Percentiles rank a stretch among this genome's conserved stretches.
These are phyloP conservation scores for Ceratopteris richardii DNA, from an alignment of 75 land plant genomes.

Conservation along the genomic window DNA sequence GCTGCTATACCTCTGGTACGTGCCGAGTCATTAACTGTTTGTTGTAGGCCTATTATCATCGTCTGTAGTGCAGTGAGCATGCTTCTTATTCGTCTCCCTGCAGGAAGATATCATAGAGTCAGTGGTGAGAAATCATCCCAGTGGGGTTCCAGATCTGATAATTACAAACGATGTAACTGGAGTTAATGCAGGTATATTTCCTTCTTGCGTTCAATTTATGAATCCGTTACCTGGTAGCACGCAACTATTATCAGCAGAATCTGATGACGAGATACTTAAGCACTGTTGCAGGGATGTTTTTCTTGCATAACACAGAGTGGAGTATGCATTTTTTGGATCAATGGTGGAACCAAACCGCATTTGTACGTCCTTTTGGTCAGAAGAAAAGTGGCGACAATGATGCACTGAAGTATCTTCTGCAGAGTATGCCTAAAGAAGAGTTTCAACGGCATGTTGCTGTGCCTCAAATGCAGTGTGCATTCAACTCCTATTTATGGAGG, in stretches of 20 bases:
- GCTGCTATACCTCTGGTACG: constrained; percentile 39
- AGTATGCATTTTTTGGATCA: constrained; percentile 42
- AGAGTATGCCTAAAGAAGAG: constrained; percentile 27
- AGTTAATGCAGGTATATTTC: constrained; percentile 70
- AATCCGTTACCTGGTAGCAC: neutral
- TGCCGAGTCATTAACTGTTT: neutral
- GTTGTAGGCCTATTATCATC: neutral
- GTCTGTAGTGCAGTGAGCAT: neutral
- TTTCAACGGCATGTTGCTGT: constrained; percentile 33
- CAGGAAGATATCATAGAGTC: constrained; percentile 45
- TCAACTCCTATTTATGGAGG: constrained; percentile 63
- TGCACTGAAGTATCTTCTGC: constrained; percentile 42
- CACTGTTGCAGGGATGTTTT: constrained; percentile 29
- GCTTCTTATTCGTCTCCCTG: neutral
- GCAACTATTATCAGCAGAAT: too few relatives aligned
- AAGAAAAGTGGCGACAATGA: constrained; percentile 62
- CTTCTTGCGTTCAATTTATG: too few relatives aligned
- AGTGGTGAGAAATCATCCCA: constrained; percentile 29
- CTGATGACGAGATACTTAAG: too few relatives aligned
- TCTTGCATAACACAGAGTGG: constrained; percentile 50
- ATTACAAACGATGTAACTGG: constrained; percentile 60
- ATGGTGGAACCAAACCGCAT: constrained; percentile 61
- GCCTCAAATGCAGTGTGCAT: constrained; percentile 56
- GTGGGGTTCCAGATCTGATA: constrained; percentile 47
- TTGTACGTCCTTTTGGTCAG: constrained; percentile 43